Conservation (phyloP, 2,329 filamentous ascomycete genomes). For the Penicillium glabrum region DNA sequence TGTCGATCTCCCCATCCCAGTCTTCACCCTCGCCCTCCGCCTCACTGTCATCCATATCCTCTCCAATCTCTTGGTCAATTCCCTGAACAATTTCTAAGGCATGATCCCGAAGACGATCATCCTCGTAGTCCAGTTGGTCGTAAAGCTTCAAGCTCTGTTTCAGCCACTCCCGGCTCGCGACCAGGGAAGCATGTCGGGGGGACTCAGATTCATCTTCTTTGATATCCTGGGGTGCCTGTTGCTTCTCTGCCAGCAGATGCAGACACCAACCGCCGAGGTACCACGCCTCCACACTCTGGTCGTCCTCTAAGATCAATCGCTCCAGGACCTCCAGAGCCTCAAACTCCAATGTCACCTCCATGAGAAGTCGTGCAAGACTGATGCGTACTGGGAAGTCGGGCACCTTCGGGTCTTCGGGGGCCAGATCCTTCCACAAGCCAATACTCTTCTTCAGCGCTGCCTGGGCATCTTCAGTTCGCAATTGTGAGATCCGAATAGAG, state of each 20-base stretch:
- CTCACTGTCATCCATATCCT: slow-evolving; percentile 56
- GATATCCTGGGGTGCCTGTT: slow-evolving; percentile 39
- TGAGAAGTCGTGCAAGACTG: slow-evolving; percentile 77
- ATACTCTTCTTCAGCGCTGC: slow-evolving; percentile 77
- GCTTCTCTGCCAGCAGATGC: slow-evolving; percentile 62
- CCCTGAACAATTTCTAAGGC: slow-evolving; percentile 46
- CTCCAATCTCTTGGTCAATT: slow-evolving; percentile 65
- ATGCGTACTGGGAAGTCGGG: slow-evolving; percentile 87
- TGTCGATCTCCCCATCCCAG: slow-evolving; percentile 57
- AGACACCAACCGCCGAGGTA: slow-evolving; percentile 95
- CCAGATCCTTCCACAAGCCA: slow-evolving; percentile 77
- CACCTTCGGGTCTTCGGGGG: slow-evolving; percentile 67
- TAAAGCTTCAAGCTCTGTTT: slow-evolving; percentile 80
- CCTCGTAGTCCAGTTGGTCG: slow-evolving; percentile 71
- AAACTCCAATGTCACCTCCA: slow-evolving; percentile 85
- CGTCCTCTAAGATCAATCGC: slow-evolving; percentile 81
- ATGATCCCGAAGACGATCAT: slow-evolving; percentile 47
- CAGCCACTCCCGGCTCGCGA: slow-evolving; percentile 78
- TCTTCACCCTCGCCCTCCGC: slow-evolving; percentile 47
- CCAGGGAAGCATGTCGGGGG: slow-evolving; percentile 63
- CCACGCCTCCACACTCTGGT: slow-evolving; percentile 93
- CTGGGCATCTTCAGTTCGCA: slow-evolving; percentile 73
- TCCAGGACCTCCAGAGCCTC: slow-evolving; percentile 85
- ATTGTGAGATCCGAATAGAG: slow-evolving; percentile 88
- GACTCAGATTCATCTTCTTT: slow-evolving; percentile 44